Percentiles rank a stretch among this genome's conserved stretches.
Evolutionary conservation across 2,329 filamentous ascomycete species (phyloP).

Genomic region (Aulographum hederae): DNA sequence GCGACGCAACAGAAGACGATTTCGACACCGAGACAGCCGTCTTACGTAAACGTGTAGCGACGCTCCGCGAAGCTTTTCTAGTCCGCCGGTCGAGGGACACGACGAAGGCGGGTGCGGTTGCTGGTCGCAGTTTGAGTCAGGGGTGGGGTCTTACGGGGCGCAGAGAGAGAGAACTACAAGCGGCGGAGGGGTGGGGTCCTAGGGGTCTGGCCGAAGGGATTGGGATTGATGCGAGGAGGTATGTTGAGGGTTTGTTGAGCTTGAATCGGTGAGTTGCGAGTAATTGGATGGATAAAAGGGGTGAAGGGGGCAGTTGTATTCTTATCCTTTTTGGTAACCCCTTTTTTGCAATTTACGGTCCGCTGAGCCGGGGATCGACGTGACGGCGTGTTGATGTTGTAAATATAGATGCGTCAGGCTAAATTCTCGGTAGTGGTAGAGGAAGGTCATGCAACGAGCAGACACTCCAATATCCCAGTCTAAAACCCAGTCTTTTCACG

Average conservation of each 20-base stretch:
- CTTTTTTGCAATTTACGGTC: no score
- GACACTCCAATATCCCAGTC: no score
- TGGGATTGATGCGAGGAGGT: slow-evolving; percentile 56
- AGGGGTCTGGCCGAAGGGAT: slow-evolving; percentile 54
- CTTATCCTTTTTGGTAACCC: no score
- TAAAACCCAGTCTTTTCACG: no score
- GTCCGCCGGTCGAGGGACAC: slow-evolving; percentile 6
- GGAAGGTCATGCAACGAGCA: no score
- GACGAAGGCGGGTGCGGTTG: neutral
- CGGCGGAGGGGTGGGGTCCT: slow-evolving; percentile 33
- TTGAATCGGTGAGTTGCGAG: slow-evolving; percentile 24
- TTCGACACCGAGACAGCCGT: neutral
- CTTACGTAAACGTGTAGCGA: neutral
- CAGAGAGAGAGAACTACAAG: no score
- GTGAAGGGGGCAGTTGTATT: no score
- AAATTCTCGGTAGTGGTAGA: no score
- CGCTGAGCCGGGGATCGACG: no score
- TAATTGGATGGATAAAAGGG: no score
- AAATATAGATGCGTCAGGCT: no score
- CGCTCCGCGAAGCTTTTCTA: slow-evolving; percentile 6
- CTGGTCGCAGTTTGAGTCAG: slow-evolving; percentile 7
- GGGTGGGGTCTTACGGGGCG: slow-evolving; percentile 14
- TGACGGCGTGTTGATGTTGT: no score
- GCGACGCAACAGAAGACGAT: neutral
- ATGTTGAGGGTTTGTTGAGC: slow-evolving; percentile 55